phyloP scores from a whole-genome alignment of 768 basidiomycete species.

The Calocybe gangraenosa region DNA sequence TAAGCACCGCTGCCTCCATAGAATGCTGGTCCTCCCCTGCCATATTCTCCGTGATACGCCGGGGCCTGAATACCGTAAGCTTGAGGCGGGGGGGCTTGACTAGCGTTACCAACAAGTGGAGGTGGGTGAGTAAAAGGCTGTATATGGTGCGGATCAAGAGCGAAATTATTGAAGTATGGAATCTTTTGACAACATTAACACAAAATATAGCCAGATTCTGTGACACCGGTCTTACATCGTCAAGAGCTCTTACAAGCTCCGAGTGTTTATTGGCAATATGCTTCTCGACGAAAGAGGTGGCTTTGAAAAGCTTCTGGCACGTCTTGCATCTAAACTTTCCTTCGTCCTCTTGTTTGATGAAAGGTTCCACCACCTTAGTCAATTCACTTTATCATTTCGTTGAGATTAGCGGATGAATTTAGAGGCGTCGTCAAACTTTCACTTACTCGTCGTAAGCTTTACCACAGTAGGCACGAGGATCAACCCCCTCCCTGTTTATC shows the following conservation, averaged over 20 bases:
- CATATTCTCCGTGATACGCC: slow-evolving; percentile 37
- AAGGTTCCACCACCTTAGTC: slow-evolving; percentile 69
- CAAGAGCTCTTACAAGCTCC: slow-evolving; percentile 77
- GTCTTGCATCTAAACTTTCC: slow-evolving; percentile 96
- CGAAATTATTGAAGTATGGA: slow-evolving; percentile 93
- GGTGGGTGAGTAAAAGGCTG: slow-evolving; percentile 83
- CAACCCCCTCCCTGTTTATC: slow-evolving; percentile 73
- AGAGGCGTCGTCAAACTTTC: background rate
- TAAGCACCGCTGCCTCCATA: slow-evolving; percentile 27
- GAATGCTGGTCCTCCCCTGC: slow-evolving; percentile 25
- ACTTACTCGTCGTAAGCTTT: slow-evolving; percentile 84
- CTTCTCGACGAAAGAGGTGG: slow-evolving; percentile 95
- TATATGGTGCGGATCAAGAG: slow-evolving; percentile 91
- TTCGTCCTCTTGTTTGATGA: slow-evolving; percentile 94
- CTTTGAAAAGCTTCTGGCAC: slow-evolving; percentile 97
- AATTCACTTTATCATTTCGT: slow-evolving; percentile 56
- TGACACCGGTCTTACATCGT: slow-evolving; percentile 60
- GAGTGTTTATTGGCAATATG: slow-evolving; percentile 94
- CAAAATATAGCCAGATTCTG: slow-evolving; percentile 3
- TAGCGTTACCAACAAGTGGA: slow-evolving; percentile 54
- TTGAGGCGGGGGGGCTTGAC: slow-evolving; percentile 75
- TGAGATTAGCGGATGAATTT: background rate
- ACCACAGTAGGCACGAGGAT: slow-evolving; percentile 85
- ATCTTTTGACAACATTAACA: slow-evolving; percentile 41
- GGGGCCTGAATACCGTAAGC: slow-evolving; percentile 78